Conservation (phyloP, 257 asterid species). For the Salvia miltiorrhiza region DNA sequence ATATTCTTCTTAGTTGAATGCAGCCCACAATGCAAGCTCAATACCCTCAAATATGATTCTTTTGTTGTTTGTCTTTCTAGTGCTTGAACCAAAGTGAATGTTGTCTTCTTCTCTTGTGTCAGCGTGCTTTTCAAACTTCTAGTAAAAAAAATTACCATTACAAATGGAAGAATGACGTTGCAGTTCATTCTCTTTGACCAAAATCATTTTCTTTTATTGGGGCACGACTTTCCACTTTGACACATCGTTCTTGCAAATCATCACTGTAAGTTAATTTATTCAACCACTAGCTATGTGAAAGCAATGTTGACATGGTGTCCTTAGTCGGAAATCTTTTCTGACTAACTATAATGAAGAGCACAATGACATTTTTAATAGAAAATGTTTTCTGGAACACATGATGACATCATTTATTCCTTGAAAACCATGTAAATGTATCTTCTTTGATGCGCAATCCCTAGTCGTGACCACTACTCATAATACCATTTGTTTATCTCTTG, state of each 20-base stretch:
- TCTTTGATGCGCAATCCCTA: background rate
- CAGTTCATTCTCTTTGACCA: background rate
- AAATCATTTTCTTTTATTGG: background rate
- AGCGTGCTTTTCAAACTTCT: background rate
- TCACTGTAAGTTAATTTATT: background rate
- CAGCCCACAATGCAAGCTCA: constrained; percentile 1
- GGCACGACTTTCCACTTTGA: background rate
- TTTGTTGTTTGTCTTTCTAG: background rate
- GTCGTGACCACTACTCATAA: background rate
- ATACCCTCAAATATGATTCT: background rate
- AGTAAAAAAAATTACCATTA: background rate
- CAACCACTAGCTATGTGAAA: background rate
- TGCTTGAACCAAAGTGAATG: background rate
- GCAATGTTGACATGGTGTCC: background rate
- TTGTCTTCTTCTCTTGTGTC: background rate
- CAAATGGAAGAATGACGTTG: background rate
- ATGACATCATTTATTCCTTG: background rate
- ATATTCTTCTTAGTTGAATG: background rate
- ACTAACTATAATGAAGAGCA: too few relatives aligned
- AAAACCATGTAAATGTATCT: background rate
- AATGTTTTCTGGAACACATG: background rate
- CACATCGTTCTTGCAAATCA: constrained; percentile 2
- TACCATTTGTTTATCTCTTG: background rate
- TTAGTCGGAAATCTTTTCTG: too few relatives aligned
- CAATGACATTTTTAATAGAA: background rate